phyloP scores from a whole-genome alignment of 2,329 filamentous ascomycete genomes.

The Clarireedia monteithiana region DNA sequence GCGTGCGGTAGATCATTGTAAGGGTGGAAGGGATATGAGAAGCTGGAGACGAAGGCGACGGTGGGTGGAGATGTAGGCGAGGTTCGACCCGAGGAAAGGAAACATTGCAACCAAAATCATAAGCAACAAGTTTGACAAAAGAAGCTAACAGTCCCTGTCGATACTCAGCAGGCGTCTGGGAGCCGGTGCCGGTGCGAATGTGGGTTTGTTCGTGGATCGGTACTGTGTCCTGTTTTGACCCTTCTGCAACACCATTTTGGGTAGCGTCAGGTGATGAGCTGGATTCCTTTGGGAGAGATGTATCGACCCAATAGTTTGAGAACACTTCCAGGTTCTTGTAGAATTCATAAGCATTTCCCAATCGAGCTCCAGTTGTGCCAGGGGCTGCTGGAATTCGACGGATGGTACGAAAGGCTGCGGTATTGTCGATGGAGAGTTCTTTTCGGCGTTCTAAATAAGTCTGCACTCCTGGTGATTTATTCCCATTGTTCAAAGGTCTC shows the following conservation, averaged over 20 bases:
- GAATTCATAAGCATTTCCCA: slow-evolving; percentile 60
- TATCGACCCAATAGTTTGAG: slow-evolving; percentile 55
- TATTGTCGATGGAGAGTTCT: slow-evolving; percentile 49
- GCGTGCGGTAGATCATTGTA: slow-evolving; percentile 52
- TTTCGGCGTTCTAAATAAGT: slow-evolving; percentile 50
- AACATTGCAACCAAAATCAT: slow-evolving; percentile 59
- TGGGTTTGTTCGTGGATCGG: slow-evolving; percentile 15
- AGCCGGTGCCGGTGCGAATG: slow-evolving; percentile 41
- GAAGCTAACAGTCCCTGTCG: slow-evolving; percentile 49
- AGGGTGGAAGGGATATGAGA: slow-evolving; percentile 51
- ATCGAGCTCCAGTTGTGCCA: slow-evolving; percentile 44
- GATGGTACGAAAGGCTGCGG: slow-evolving; percentile 53
- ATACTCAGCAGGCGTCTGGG: slow-evolving; percentile 50
- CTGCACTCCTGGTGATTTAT: slow-evolving; percentile 47
- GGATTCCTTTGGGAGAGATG: slow-evolving; percentile 32
- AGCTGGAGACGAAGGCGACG: slow-evolving; percentile 28
- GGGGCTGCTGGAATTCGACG: slow-evolving; percentile 47
- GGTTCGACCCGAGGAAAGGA: slow-evolving; percentile 49
- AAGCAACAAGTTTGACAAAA: slow-evolving; percentile 56
- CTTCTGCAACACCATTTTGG: slow-evolving; percentile 7
- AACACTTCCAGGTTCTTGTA: slow-evolving; percentile 54
- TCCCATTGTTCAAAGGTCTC: slow-evolving; percentile 43
- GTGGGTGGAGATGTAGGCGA: slow-evolving; percentile 43
- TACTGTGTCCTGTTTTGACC: slow-evolving; percentile 15
- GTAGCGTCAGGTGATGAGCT: slow-evolving; percentile 13